phyloP scores from a whole-genome alignment of 2,329 filamentous ascomycete species.

The Neofusicoccum parvum region DNA sequence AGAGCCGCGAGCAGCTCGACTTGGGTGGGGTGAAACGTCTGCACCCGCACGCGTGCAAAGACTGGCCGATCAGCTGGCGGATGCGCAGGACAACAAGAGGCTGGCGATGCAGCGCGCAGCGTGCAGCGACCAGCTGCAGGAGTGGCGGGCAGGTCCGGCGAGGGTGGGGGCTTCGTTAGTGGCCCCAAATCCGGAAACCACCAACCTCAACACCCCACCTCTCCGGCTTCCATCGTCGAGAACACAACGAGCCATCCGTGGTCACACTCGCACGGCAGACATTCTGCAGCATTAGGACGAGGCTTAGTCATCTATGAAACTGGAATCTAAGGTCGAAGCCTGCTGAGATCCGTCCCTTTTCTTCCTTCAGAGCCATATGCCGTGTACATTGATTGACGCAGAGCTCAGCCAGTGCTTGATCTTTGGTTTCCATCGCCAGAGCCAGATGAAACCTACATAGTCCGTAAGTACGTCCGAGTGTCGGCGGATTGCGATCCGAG shows the following conservation, averaged over 20 bases:
- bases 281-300: no score
- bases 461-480: no score
- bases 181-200: neutral
- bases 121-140: neutral
- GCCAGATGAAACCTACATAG: neutral
- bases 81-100: neutral
- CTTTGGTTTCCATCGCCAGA: neutral
- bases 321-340: neutral
- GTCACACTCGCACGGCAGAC: no score
- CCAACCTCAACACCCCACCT: neutral
- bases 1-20: neutral
- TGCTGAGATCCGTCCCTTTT: neutral
- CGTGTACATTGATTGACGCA: no score
- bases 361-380: no score
- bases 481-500: no score
- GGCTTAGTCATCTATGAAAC: neutral
- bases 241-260: neutral
- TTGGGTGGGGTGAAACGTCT: neutral
- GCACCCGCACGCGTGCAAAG: neutral
- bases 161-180: neutral
- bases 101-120: neutral
- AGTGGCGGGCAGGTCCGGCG: constrained; percentile 1
- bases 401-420: no score
- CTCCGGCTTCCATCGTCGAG: neutral
- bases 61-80: neutral